Percentiles rank a stretch among this genome's conserved stretches.
Conservation (phyloP, 257 asterid genomes). For the Coffea eugenioides region DNA sequence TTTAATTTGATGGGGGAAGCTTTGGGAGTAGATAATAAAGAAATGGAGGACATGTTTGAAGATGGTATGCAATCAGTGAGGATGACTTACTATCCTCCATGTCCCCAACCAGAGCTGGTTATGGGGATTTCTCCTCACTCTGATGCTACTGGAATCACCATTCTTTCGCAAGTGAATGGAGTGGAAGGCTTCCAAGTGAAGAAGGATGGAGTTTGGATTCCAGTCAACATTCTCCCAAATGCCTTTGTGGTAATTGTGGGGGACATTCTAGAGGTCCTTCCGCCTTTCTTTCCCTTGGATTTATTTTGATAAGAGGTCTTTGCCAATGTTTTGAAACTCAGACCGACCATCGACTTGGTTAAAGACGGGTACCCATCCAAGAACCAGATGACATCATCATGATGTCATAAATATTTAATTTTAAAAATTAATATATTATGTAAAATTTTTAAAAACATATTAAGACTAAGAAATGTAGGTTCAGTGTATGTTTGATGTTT, state of each 20-base stretch:
- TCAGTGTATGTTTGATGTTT: no score
- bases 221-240: constrained; percentile 40
- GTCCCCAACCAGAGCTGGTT: constrained; percentile 51
- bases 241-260: constrained; percentile 68
- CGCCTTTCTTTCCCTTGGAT: no score
- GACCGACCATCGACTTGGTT: no score
- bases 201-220: constrained; percentile 61
- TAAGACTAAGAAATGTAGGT: no score
- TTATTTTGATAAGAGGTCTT: no score
- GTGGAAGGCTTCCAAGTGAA: constrained; percentile 66
- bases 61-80: constrained; percentile 60
- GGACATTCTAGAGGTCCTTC: constrained; percentile 49
- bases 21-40: constrained; percentile 31
- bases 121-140: constrained; percentile 61
- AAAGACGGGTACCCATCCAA: no score
- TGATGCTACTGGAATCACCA: constrained; percentile 54
- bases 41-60: constrained; percentile 45
- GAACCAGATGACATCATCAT: no score
- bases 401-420: no score
- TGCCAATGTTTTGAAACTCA: no score
- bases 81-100: constrained; percentile 67
- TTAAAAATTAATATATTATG: no score
- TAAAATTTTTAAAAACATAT: no score
- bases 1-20: constrained; percentile 28
- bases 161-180: constrained; percentile 59